Evolutionary conservation across 2,329 filamentous ascomycete genomes (phyloP).

Genomic region (Colletotrichum zoysiae): DNA sequence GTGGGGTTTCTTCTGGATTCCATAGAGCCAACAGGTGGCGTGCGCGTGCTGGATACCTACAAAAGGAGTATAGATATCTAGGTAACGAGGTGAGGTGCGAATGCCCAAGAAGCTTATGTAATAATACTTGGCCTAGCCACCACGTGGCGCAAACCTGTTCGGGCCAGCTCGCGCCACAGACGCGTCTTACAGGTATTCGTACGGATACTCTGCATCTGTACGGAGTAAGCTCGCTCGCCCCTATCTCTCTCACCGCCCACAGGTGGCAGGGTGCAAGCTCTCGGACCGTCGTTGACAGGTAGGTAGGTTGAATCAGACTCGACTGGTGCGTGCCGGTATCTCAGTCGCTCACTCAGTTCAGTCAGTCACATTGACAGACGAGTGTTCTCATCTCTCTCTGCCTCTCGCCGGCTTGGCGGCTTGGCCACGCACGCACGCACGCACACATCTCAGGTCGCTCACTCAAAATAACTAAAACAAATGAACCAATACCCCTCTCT

Average conservation of each 20-base stretch:
- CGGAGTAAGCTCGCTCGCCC: neutral
- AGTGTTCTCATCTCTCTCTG: neutral
- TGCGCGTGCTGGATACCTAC: no score
- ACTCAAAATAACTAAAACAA: slow-evolving; percentile 8
- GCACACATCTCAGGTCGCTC: neutral
- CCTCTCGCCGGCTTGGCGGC: neutral
- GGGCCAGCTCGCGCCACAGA: slow-evolving; percentile 9
- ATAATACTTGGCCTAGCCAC: no score
- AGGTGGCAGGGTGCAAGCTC: neutral
- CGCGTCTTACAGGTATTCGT: neutral
- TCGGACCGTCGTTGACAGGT: slow-evolving; percentile 10
- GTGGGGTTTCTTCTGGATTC: slow-evolving; percentile 30
- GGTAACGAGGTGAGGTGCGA: no score
- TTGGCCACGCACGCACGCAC: slow-evolving; percentile 10
- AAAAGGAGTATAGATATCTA: no score
- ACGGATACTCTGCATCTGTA: no score
- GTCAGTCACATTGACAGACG: neutral
- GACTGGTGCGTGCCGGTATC: neutral
- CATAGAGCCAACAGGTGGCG: neutral
- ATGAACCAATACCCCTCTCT: neutral
- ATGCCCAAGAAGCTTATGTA: no score
- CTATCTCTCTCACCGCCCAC: slow-evolving; percentile 9
- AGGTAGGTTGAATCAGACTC: slow-evolving; percentile 6
- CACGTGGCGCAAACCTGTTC: neutral
- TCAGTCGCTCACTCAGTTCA: no score